A percentile compares a stretch with the other conserved stretches of the same genome.
phyloP scores from a whole-genome alignment of 495 filamentous ascomycete species.

The Aspergillus bertholletiae region DNA sequence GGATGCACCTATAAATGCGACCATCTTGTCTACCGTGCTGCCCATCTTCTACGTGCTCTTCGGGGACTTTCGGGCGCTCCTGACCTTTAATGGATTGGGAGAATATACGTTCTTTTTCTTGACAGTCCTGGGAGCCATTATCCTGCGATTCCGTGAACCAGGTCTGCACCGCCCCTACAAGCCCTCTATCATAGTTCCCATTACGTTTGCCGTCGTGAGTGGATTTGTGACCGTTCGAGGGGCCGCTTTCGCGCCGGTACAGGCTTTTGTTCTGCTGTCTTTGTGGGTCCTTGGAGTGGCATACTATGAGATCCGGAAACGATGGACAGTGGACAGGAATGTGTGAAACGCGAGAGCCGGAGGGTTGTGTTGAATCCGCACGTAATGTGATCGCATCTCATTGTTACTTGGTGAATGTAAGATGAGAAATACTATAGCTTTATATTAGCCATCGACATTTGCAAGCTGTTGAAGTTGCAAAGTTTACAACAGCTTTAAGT shows the following conservation, averaged over 20 bases:
- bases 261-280: conserved; percentile 9
- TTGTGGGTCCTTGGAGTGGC: conserved; percentile 13
- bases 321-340: background rate
- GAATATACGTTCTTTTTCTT: conserved; percentile 21
- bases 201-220: conserved; percentile 12
- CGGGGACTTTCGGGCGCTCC: conserved; percentile 17
- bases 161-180: conserved; percentile 15
- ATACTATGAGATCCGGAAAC: conserved; percentile 3
- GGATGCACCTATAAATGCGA: conserved; percentile 19
- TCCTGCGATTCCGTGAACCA: conserved; percentile 15
- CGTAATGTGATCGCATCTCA: no score
- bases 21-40: conserved; percentile 13
- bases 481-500: no score
- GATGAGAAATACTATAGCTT: no score
- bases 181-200: conserved; percentile 10
- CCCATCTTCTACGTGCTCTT: conserved; percentile 15
- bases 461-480: no score
- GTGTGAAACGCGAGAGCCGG: background rate
- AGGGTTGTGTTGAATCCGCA: no score
- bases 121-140: conserved; percentile 15
- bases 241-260: conserved; percentile 14
- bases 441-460: no score
- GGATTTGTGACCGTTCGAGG: conserved; percentile 16
- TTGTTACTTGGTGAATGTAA: no score
- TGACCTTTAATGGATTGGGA: conserved; percentile 19